These are phyloP conservation scores for Saturnispora kantuleensis DNA, from an alignment of 805 yeast species.

Conservation along the genomic window DNA sequence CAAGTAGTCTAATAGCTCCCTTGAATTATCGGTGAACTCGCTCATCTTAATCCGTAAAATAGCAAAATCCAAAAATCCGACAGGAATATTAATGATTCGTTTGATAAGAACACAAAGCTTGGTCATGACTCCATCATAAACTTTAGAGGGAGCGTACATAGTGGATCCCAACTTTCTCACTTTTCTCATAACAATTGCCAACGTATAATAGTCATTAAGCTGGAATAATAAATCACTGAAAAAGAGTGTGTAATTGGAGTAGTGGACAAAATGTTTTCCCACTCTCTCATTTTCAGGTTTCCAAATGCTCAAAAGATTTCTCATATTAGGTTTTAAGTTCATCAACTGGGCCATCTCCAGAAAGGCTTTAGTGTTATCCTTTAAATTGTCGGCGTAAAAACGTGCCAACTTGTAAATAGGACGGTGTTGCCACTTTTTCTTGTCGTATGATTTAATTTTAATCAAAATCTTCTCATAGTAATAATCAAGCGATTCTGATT, in stretches of 20 bases:
- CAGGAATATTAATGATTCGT: slow-evolving; percentile 32
- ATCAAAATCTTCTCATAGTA: slow-evolving; percentile 35
- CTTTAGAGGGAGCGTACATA: slow-evolving; percentile 52
- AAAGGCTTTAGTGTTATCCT: slow-evolving; percentile 44
- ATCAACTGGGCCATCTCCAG: slow-evolving; percentile 56
- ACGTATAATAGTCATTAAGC: slow-evolving; percentile 45
- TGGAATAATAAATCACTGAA: slow-evolving; percentile 46
- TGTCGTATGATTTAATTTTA: slow-evolving; percentile 49
- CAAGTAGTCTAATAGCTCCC: slow-evolving; percentile 21
- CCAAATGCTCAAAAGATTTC: slow-evolving; percentile 80
- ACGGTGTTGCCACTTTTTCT: slow-evolving; percentile 86
- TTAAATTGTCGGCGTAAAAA: slow-evolving; percentile 45
- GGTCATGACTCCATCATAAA: slow-evolving; percentile 58
- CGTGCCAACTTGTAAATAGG: slow-evolving; percentile 66
- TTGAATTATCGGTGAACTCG: slow-evolving; percentile 33
- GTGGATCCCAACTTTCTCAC: slow-evolving; percentile 71
- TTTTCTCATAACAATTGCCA: slow-evolving; percentile 56
- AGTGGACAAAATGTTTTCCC: slow-evolving; percentile 83
- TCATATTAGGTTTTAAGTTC: slow-evolving; percentile 54
- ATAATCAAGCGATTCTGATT: slow-evolving; percentile 18
- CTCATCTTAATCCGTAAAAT: slow-evolving; percentile 36
- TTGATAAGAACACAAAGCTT: slow-evolving; percentile 44
- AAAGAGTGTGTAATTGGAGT: slow-evolving; percentile 56
- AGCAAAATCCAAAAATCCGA: slow-evolving; percentile 41
- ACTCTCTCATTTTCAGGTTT: slow-evolving; percentile 87